Conservation (phyloP, 139 green algal genomes). For the Spirogloea muscicola region DNA sequence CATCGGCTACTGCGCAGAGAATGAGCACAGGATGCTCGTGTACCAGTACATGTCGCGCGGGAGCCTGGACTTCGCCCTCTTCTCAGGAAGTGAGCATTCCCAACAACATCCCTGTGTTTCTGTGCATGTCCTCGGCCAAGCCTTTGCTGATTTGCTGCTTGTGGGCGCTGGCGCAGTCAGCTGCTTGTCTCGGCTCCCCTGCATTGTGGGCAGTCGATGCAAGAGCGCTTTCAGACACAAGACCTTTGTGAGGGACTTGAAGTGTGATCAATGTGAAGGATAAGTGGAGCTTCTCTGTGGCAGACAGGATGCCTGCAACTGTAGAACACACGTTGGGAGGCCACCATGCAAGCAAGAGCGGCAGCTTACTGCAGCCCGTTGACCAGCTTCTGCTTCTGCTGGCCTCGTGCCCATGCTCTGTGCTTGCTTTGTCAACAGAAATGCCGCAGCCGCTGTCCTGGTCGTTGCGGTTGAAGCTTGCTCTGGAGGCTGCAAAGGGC, state of each 20-base stretch:
- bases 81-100: conserved; percentile 13
- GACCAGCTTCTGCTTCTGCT: not conserved
- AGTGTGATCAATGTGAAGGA: not conserved
- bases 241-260: not conserved
- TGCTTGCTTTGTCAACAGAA: not conserved
- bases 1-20: conserved; percentile 40
- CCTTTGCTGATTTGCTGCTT: not conserved
- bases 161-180: not conserved
- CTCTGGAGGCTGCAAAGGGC: conserved; percentile 2
- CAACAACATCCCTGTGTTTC: not conserved
- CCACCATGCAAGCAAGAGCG: too few species aligned
- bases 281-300: not conserved
- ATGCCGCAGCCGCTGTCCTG: not conserved
- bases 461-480: not conserved
- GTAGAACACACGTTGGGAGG: too few species aligned
- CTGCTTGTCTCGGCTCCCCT: not conserved
- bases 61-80: conserved; percentile 32
- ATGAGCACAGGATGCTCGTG: conserved; percentile 30
- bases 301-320: too few species aligned
- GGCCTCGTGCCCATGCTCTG: not conserved
- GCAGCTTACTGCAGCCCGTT: not conserved
- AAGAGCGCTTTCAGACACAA: not conserved
- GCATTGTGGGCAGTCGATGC: not conserved
- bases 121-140: not conserved
- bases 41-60: conserved; percentile 47